Base-by-base conservation (phyloP, 306 rosid genomes). In the Coriaria nepalensis region DNA sequence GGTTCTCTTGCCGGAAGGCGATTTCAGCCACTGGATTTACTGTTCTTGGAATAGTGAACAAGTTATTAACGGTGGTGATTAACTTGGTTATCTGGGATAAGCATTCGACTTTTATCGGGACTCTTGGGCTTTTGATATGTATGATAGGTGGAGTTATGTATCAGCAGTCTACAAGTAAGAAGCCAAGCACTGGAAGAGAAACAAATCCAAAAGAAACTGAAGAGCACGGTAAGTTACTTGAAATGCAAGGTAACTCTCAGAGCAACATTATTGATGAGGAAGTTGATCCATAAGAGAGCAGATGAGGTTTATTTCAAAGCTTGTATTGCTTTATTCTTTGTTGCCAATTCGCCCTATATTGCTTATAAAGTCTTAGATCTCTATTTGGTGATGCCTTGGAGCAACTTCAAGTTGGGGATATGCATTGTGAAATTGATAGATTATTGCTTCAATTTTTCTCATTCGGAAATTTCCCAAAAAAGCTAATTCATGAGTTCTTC, bases 11-110 rank as follows among this genome's bases (percentile, higher is more conserved):
- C 62, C 93, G 93, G 49, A 73, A 74, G 68, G 80, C 95, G 0
- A 84, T 84, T 43, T 84, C 86, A 38, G 92, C 92, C 0, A 84
- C 90, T 0, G 86, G 94, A 0, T 80, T 84, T 59, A 84, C 94
- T 12, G 94, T 84, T 53, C 94, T 84, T n/a, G 94, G 94, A 7
- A 80, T 84, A 59, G 92, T 84, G 52, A 84, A 84, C 69, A 84
- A 84, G 71, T 64, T 84, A 45, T 69, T 84, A 53, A 84, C 94
- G 0, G 86, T 84, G 34, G 86, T 77, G 63, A 84, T 84, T 40
- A 84, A 84, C 70, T 63, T 80, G 43, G 64, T 84, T 4, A 42
- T 84, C 45, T 84, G 92, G 94, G 94, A 84, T 53, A 84, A 80
- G 66, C 94, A 84, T 63, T 77, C 94, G 0, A 80, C 94, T 2